Percentiles rank a stretch among this genome's conserved stretches.
phyloP scores from a whole-genome alignment of 805 yeast genomes.

The Candida namnaoensis region DNA sequence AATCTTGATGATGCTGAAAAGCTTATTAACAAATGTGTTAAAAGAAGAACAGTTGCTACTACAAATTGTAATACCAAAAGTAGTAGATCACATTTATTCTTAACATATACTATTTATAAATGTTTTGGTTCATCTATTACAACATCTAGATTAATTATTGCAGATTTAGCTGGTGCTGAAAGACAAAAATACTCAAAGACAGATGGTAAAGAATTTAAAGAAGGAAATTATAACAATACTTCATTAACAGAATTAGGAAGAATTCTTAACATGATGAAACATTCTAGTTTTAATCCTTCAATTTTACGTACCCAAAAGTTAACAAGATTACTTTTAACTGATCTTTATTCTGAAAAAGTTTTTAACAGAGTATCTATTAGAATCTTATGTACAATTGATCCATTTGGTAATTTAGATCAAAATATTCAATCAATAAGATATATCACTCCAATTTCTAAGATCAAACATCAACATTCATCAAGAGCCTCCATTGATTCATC shows the following conservation, averaged over 20 bases:
- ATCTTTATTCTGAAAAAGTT: conserved; percentile 14
- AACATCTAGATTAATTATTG: conserved; percentile 34
- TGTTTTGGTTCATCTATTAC: conserved; percentile 14
- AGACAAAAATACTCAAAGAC: conserved; percentile 37
- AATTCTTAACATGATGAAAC: conserved; percentile 32
- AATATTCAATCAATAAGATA: conserved; percentile 17
- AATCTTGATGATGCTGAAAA: conserved; percentile 26
- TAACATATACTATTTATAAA: conserved; percentile 30
- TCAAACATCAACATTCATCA: conserved; percentile 9
- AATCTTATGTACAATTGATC: conserved; percentile 17
- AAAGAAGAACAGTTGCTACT: conserved; percentile 29
- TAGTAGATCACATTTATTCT: conserved; percentile 45
- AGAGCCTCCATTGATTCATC: conserved; percentile 10
- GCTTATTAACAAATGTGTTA: conserved; percentile 29
- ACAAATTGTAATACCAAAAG: conserved; percentile 36
- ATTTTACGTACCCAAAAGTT: conserved; percentile 39
- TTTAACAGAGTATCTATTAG: conserved; percentile 5
- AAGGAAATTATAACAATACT: conserved; percentile 39
- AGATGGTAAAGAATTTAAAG: conserved; percentile 33
- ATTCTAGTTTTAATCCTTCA: conserved; percentile 28
- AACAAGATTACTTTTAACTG: conserved; percentile 39
- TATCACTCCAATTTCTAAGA: conserved; percentile 18
- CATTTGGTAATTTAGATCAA: conserved; percentile 9
- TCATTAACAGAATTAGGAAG: conserved; percentile 43
- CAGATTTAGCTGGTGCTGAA: conserved; percentile 48